These are phyloP conservation scores for Nakazawaea pomicola DNA, from an alignment of 805 yeast species.

Conservation along the genomic window DNA sequence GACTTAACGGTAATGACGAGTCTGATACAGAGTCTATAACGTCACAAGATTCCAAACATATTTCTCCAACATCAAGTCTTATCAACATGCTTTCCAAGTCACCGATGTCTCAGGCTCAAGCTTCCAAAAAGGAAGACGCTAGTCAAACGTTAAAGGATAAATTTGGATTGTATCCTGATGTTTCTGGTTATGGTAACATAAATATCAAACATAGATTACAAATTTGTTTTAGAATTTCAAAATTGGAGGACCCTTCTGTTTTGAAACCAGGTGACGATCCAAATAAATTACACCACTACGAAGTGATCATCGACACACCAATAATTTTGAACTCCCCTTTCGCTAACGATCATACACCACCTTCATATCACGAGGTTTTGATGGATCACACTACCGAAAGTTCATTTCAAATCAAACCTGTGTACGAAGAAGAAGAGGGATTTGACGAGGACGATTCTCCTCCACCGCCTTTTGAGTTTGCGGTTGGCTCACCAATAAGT, in stretches of 20 bases:
- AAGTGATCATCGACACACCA: conserved; percentile 78
- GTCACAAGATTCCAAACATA: conserved; percentile 7
- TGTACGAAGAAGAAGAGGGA: conserved; percentile 4
- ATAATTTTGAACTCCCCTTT: conserved; percentile 46
- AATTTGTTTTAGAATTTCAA: conserved; percentile 62
- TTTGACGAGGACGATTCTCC: conserved; percentile 1
- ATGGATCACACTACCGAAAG: conserved; percentile 12
- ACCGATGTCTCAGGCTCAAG: not conserved
- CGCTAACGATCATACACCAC: conserved; percentile 11
- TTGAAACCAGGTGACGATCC: conserved; percentile 24
- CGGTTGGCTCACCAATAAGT: conserved; percentile 9
- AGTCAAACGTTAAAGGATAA: conserved; percentile 5
- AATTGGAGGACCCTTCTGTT: conserved; percentile 38
- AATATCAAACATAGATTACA: conserved; percentile 65
- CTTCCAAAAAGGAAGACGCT: not conserved
- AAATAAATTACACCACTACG: conserved; percentile 62
- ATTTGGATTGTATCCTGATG: conserved; percentile 50
- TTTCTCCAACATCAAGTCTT: conserved; percentile 6
- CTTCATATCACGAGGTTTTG: conserved; percentile 7
- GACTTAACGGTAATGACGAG: conserved; percentile 14
- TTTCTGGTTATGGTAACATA: conserved; percentile 54
- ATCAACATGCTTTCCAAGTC: conserved; percentile 7
- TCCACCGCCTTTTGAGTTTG: conserved; percentile 12
- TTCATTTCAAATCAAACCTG: conserved; percentile 6
- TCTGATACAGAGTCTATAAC: conserved; percentile 5